Evolutionary conservation across 2,329 filamentous ascomycete species (phyloP), one percentile per base, ranked within the genome.

Genomic region (Penicillium sp.): DNA sequence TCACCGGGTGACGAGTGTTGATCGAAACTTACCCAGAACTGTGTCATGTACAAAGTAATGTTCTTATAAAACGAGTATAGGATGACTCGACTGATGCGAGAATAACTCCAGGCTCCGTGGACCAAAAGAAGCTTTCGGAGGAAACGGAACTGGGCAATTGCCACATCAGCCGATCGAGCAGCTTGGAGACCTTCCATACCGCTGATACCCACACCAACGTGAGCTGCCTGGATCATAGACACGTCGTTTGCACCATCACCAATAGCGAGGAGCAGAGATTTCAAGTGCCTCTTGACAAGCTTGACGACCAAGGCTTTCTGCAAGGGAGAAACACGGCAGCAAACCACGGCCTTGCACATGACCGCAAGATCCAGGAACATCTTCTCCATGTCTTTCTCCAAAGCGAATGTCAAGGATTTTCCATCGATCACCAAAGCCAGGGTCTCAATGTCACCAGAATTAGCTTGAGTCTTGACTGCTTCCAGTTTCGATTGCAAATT

Each of bases 21-120:
- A 16, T 29, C 47, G 55, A 23, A 37, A 80, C 88, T 80, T 81
- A 92, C 90, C 92, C 96, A 99, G 74, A 99, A 99, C 73, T 99
- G 96, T 59, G 96, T 99, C 90, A 99, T 93, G 78, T 98, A 99
- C 60, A 99, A 82, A 21, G 93, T 89, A 65, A 98, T 97, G 78
- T 99, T 99, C 83, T 99, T 99, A 83, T 99, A 99, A 76, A 98
- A 99, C 7, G 95, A 98, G 78, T 96, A 99, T 61, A 99, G 77
- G 68, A 99, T 98, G 58, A 96, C 92, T 79, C 96, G 96, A 83
- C 90, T 93, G 72, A 99, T 89, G 58, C 95, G 90, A 74, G 97
- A 93, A 73, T 99, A 99, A 72, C 92, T 96, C 95, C 95, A 99
- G 6, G 93, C 89, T 25, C 95, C 95, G 71, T 99, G 95, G 11